Conservation (phyloP, 306 rosid genomes). For the Sindora glabra region DNA sequence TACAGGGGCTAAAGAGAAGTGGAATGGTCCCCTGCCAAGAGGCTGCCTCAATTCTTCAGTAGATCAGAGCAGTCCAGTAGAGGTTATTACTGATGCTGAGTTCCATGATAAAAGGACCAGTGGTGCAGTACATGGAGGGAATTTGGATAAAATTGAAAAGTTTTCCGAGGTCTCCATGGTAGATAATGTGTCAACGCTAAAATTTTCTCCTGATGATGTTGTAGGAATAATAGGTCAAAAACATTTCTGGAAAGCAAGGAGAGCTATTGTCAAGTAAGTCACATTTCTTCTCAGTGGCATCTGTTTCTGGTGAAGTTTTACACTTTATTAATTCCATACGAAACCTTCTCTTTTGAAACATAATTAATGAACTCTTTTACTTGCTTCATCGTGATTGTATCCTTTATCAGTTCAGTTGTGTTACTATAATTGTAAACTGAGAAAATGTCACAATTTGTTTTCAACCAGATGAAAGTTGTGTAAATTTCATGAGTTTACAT, state of each 20-base stretch:
- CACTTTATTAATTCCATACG: not conserved
- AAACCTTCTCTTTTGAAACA: constrained; percentile 1
- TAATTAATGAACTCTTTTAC: not conserved
- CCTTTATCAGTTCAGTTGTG: constrained; percentile 6
- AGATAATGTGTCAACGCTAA: constrained; percentile 42
- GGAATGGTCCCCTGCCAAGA: constrained; percentile 19
- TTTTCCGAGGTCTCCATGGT: constrained; percentile 60
- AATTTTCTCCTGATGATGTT: constrained; percentile 80
- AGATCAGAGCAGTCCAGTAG: constrained; percentile 28
- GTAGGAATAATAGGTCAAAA: constrained; percentile 83
- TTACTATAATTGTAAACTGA: constrained; percentile 1
- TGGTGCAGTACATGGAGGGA: constrained; percentile 24
- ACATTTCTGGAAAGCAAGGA: constrained; percentile 97
- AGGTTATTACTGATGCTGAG: constrained; percentile 31
- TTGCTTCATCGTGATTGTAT: not conserved
- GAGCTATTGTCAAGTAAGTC: constrained; percentile 78
- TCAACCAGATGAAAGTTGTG: not conserved
- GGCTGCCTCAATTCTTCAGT: constrained; percentile 18
- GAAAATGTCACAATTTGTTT: not conserved
- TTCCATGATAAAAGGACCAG: constrained; percentile 28
- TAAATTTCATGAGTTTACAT: not conserved
- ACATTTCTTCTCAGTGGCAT: not conserved
- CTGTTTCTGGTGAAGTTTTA: constrained; percentile 16
- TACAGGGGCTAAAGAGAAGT: constrained; percentile 33
- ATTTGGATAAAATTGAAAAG: constrained; percentile 48